A percentile compares a stretch with the other conserved stretches of the same genome.
Conservation (phyloP, 2,329 filamentous ascomycete species). For the Dactylellina leptospora region DNA sequence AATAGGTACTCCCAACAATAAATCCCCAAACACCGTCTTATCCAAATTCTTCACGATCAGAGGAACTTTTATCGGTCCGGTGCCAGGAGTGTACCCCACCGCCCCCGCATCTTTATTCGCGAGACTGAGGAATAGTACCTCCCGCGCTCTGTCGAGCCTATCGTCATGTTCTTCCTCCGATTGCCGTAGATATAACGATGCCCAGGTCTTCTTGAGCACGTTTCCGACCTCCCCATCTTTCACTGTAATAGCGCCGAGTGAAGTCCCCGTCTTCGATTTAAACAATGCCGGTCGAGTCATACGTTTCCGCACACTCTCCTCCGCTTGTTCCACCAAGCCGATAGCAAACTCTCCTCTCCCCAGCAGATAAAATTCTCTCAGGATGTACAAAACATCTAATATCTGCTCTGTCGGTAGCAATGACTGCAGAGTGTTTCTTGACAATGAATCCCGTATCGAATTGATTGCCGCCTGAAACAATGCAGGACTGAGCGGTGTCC, state of each 20-base stretch:
- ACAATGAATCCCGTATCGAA: constrained; percentile 80
- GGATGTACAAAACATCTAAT: constrained; percentile 76
- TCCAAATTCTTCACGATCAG: constrained; percentile 61
- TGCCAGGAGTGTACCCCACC: constrained; percentile 55
- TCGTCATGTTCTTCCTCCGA: constrained; percentile 78
- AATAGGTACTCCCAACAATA: constrained; percentile 81
- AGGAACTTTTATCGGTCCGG: constrained; percentile 53
- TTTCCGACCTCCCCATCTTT: constrained; percentile 88
- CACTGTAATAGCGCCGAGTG: constrained; percentile 63
- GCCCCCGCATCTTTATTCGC: constrained; percentile 61
- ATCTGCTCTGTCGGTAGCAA: constrained; percentile 81
- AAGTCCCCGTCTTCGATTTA: constrained; percentile 66
- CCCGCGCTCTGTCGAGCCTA: constrained; percentile 80
- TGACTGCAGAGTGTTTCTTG: constrained; percentile 82
- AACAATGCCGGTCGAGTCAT: constrained; percentile 69
- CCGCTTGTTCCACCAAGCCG: constrained; percentile 83
- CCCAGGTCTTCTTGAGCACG: constrained; percentile 80
- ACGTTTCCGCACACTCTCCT: constrained; percentile 77
- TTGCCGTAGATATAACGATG: constrained; percentile 77
- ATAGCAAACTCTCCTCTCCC: constrained; percentile 91
- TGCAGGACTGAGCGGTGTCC: constrained; percentile 76
- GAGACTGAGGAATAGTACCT: constrained; percentile 74
- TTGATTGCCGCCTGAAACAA: constrained; percentile 76
- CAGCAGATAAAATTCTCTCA: constrained; percentile 87
- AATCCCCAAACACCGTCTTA: constrained; percentile 72